A percentile compares a stretch with the other conserved stretches of the same genome.
These are phyloP conservation scores for Podospora australis DNA, from an alignment of 495 filamentous ascomycete species.

Conservation along the genomic window DNA sequence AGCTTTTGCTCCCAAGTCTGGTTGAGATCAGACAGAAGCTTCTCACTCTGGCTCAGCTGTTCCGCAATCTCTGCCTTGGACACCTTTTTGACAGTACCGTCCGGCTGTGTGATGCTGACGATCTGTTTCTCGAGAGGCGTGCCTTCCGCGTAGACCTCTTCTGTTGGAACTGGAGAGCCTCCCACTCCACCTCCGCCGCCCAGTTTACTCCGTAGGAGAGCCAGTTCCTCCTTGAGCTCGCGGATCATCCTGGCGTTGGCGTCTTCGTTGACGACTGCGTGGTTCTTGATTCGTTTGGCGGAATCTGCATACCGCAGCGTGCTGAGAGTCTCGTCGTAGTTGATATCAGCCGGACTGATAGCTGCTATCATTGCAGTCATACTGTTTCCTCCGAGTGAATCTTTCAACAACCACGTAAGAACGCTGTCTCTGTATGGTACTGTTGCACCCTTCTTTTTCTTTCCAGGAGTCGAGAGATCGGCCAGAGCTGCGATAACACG, in stretches of 20 bases:
- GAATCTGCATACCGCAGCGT: constrained; percentile 96
- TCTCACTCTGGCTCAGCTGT: constrained; percentile 91
- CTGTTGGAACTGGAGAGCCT: constrained; percentile 43
- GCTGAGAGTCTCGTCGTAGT: constrained; percentile 95
- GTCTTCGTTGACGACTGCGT: constrained; percentile 98
- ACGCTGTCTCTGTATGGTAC: constrained; percentile 97
- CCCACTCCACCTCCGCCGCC: constrained; percentile 53
- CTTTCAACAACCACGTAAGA: constrained; percentile 94
- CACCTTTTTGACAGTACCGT: constrained; percentile 87
- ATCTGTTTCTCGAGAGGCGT: constrained; percentile 94
- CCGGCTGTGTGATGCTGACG: constrained; percentile 81
- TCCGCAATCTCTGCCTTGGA: constrained; percentile 98
- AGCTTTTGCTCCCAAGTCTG: constrained; percentile 99
- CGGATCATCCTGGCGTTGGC: constrained; percentile 98
- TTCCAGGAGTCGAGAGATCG: constrained; percentile 81
- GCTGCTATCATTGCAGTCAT: constrained; percentile 99
- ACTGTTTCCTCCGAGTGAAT: constrained; percentile 96
- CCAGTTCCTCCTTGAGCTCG: constrained; percentile 92
- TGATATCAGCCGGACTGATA: constrained; percentile 97
- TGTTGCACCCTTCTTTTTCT: constrained; percentile 59
- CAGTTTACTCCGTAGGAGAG: constrained; percentile 79
- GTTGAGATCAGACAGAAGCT: constrained; percentile 92
- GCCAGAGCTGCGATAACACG: constrained; percentile 97
- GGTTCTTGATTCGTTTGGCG: constrained; percentile 99
- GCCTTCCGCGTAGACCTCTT: constrained; percentile 82